These are phyloP conservation scores for Pseudogymnoascus sp. DNA, from an alignment of 2,329 filamentous ascomycete genomes.

Conservation along the genomic window DNA sequence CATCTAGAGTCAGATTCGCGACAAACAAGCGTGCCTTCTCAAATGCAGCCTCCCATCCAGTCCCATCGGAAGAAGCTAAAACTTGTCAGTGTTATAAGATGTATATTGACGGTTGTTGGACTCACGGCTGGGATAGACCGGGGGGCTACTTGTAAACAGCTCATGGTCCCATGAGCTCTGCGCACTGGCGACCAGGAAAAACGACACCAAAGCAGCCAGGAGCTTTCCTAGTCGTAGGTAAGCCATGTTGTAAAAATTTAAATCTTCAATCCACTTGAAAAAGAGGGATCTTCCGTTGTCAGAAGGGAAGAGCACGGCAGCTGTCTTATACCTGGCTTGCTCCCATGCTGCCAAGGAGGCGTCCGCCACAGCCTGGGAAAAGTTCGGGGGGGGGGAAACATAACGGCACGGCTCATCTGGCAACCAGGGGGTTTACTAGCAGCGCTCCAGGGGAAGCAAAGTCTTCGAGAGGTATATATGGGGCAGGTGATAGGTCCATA, in stretches of 20 bases:
- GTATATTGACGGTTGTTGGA: background rate
- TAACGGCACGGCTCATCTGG: conserved; percentile 9
- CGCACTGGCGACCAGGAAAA: background rate
- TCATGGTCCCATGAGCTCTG: conserved; percentile 1
- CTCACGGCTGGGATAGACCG: background rate
- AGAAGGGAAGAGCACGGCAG: background rate
- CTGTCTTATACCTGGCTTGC: conserved; percentile 7
- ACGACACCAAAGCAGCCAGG: background rate
- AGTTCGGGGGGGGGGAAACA: background rate
- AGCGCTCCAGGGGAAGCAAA: background rate
- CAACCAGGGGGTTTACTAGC: background rate
- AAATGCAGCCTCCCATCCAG: conserved; percentile 51
- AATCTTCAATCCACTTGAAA: background rate
- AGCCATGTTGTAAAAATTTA: background rate
- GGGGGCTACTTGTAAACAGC: conserved; percentile 1
- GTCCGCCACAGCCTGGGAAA: background rate
- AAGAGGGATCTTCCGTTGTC: background rate
- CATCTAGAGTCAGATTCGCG: conserved; percentile 52
- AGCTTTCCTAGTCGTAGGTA: background rate
- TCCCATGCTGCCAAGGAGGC: background rate
- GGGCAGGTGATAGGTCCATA: background rate
- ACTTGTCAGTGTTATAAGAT: background rate
- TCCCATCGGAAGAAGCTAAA: conserved; percentile 26
- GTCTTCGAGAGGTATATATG: background rate
- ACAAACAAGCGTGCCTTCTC: conserved; percentile 53